These are phyloP conservation scores for Warburgia ugandensis DNA, from an alignment of 164 flowering plant genomes.

Conservation along the genomic window DNA sequence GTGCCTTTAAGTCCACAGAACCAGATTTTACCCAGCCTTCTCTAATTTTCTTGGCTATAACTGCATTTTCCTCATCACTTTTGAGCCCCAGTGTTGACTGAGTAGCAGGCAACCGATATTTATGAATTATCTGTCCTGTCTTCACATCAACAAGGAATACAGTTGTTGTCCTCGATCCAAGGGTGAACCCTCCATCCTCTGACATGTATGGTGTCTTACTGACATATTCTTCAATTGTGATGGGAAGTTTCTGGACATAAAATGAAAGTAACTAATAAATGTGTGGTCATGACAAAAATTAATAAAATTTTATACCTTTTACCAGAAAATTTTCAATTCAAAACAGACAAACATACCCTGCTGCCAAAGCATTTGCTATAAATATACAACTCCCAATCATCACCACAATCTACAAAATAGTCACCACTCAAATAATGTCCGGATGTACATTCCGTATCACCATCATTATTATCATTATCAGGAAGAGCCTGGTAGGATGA, in stretches of 20 bases:
- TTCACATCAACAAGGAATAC: slow-evolving; percentile 46
- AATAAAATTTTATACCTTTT: background rate
- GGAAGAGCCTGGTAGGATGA: slow-evolving; percentile 45
- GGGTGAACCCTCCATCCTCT: slow-evolving; percentile 37
- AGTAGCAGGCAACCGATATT: slow-evolving; percentile 16
- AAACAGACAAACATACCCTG: slow-evolving; percentile 29
- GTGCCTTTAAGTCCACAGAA: slow-evolving; percentile 8
- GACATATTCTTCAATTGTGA: slow-evolving; percentile 34
- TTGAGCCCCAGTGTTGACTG: slow-evolving; percentile 7
- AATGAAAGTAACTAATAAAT: background rate
- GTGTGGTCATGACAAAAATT: background rate
- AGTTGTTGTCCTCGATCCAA: slow-evolving; percentile 50
- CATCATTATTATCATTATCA: slow-evolving; percentile 15
- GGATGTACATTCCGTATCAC: slow-evolving; percentile 17
- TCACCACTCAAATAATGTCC: background rate
- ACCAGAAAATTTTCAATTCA: background rate
- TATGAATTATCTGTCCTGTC: slow-evolving; percentile 35
- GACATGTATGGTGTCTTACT: slow-evolving; percentile 29
- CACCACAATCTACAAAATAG: slow-evolving; percentile 39
- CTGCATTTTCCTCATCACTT: slow-evolving; percentile 13
- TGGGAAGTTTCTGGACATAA: slow-evolving; percentile 32
- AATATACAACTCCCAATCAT: slow-evolving; percentile 41
- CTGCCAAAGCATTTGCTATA: slow-evolving; percentile 21
- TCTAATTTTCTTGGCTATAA: slow-evolving; percentile 7
- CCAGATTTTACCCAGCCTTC: slow-evolving; percentile 24